Conservation (phyloP, 352 stramenopile genomes). For the Thalassiosira livingstoniorum region DNA sequence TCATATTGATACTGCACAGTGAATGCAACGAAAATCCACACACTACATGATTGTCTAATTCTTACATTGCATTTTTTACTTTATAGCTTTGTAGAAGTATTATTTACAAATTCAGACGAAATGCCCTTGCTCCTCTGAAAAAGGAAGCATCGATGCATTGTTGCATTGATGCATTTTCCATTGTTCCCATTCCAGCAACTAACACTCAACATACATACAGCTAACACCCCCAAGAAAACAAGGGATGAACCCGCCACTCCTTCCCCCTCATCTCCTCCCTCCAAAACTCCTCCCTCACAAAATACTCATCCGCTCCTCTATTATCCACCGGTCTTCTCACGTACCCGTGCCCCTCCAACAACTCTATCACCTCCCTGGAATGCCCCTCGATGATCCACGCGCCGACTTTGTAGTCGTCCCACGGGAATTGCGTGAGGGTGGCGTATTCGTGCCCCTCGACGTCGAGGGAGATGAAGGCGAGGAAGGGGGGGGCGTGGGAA, state of each 20-base stretch:
- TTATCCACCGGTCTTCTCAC: slow-evolving; percentile 16
- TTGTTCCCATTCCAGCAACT: too few relatives aligned
- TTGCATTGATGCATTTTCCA: too few relatives aligned
- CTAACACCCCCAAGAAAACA: neutral
- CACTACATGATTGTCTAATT: too few relatives aligned
- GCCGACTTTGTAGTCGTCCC: slow-evolving; percentile 14
- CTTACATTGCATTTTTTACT: too few relatives aligned
- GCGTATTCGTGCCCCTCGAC: slow-evolving; percentile 12
- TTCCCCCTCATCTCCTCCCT: slow-evolving; percentile 12
- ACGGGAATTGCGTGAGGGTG: slow-evolving; percentile 6
- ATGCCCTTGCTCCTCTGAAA: too few relatives aligned
- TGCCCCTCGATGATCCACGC: slow-evolving; percentile 21
- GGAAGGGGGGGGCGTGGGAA: slow-evolving; percentile 1
- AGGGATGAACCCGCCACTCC: neutral
- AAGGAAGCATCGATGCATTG: too few relatives aligned
- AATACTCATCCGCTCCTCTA: slow-evolving; percentile 24
- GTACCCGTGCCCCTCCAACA: slow-evolving; percentile 13
- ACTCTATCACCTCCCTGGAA: neutral
- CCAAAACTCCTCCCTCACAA: slow-evolving; percentile 22
- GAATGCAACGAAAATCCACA: too few relatives aligned
- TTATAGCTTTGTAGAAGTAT: too few relatives aligned
- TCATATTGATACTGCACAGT: too few relatives aligned
- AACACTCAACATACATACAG: too few relatives aligned
- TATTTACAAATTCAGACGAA: too few relatives aligned
- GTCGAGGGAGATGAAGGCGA: slow-evolving; percentile 10